A percentile compares a stretch with the other conserved stretches of the same genome.
Evolutionary conservation across 179 eudicot species (phyloP).

Genomic region (Silene vulgaris): DNA sequence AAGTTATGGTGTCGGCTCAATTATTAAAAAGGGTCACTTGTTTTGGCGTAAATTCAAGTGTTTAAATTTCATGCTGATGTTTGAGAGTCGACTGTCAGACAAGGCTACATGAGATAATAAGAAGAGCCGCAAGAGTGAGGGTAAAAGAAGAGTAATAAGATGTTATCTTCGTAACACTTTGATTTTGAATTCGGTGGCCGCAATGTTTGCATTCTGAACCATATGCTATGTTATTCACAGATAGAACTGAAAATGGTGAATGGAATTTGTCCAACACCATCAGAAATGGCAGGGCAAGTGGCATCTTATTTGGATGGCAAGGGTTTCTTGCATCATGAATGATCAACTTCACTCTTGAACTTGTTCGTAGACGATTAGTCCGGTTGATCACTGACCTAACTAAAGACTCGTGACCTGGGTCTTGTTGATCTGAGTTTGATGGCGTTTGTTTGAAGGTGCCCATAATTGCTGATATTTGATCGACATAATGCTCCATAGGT

Average conservation of each 20-base stretch:
- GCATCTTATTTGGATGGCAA: conserved; percentile 62
- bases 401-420: background rate
- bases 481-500: background rate
- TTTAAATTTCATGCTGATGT: too few relatives aligned
- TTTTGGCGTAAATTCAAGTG: too few relatives aligned
- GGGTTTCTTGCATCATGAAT: conserved; percentile 50
- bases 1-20: too few relatives aligned
- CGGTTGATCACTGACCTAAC: background rate
- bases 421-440: background rate
- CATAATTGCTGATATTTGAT: background rate
- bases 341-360: conserved; percentile 9
- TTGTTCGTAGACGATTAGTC: background rate
- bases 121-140: too few relatives aligned
- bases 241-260: conserved; percentile 52
- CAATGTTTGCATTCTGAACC: background rate
- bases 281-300: conserved; percentile 75
- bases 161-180: background rate
- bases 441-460: background rate
- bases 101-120: too few relatives aligned
- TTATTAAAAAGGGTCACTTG: too few relatives aligned
- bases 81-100: too few relatives aligned
- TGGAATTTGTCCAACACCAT: conserved; percentile 61
- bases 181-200: background rate
- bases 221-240: conserved; percentile 29
- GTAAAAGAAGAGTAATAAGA: too few relatives aligned